Evolutionary conservation across 75 land plant genomes (phyloP), one percentile per base, ranked within the genome.

Genomic region (Pinus taeda): DNA sequence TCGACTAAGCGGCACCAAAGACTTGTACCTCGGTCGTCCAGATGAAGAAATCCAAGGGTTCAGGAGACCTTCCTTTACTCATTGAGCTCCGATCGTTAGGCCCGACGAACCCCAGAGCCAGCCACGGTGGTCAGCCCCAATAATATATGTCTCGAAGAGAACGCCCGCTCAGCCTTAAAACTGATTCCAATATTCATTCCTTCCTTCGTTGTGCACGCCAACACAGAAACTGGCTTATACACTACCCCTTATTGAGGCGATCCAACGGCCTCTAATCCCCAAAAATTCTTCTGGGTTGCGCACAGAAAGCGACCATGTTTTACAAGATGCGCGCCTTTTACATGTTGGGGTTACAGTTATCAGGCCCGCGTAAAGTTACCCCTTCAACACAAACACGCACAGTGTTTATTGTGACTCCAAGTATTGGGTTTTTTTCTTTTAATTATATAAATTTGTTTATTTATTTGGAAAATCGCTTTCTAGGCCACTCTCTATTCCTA

Each of bases 31-130:
- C 80, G 12, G 60, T 56, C 17, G 57, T 79, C 80, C 80, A 79
- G 30, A 79, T 79, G 39, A 79, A 74, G 60, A 79, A 79, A 14
- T 79, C 78, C 60, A 79, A 74, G 30, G 80, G 80, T 18, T 79
- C 80, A 20, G 80, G 80, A 36, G 79, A 22, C 33, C 33, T 33
- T 72, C 77, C 79, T 42, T 15, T 64, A 53, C 24, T 78, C 79
- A 78, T 78, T 75, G 57, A 75, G 70, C 30, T 26, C 66, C 33
- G 5, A 64, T 26, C 30, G 14, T 15, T 64, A 30, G 29, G 6
- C 15, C 30, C 29, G 29, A 15, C 13, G 33, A 64, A 29, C 3
- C 66, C 33, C 37, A 3, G 37, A 64, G 5, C 37, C 66, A 26
- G 36, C 13, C 66, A 64, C 29, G 55, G 55, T 8, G 55, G 55